Conservation (phyloP, 169 alveolate genomes). For the Perkinsus marinus region DNA sequence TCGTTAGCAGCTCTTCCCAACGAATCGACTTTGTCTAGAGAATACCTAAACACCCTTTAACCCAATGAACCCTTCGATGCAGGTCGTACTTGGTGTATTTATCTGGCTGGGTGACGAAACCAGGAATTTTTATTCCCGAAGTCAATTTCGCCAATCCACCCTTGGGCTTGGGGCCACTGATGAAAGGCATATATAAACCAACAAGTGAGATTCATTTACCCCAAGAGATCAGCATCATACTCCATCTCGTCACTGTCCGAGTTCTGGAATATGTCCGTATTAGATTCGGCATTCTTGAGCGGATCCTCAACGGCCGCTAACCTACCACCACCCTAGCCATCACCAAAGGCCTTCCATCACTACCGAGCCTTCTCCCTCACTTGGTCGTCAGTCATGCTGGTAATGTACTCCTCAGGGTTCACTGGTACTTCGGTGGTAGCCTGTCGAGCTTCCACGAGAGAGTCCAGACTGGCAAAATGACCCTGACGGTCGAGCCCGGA, state of each 20-base stretch:
- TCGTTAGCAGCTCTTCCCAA: not conserved
- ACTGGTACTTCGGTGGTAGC: not conserved
- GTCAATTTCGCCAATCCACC: not conserved
- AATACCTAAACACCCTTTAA: not conserved
- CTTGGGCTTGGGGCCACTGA: not conserved
- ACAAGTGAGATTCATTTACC: not conserved
- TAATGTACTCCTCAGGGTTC: not conserved
- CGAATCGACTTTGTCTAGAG: not conserved
- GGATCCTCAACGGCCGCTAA: not conserved
- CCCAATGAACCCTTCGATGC: not conserved
- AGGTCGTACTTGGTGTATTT: not conserved
- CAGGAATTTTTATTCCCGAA: not conserved
- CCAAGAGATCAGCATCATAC: not conserved
- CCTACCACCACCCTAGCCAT: not conserved
- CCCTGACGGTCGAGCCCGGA: not conserved
- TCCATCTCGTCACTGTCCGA: not conserved
- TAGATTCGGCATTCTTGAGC: not conserved
- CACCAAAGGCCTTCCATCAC: not conserved
- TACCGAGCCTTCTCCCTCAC: not conserved
- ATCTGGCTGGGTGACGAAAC: not conserved
- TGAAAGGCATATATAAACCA: not conserved
- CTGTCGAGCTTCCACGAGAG: not conserved
- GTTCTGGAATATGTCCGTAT: not conserved
- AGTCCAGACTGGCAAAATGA: not conserved
- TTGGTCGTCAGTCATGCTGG: not conserved